Conservation (phyloP, 208 protist genomes). For the Herpetomonas tarakana region DNA sequence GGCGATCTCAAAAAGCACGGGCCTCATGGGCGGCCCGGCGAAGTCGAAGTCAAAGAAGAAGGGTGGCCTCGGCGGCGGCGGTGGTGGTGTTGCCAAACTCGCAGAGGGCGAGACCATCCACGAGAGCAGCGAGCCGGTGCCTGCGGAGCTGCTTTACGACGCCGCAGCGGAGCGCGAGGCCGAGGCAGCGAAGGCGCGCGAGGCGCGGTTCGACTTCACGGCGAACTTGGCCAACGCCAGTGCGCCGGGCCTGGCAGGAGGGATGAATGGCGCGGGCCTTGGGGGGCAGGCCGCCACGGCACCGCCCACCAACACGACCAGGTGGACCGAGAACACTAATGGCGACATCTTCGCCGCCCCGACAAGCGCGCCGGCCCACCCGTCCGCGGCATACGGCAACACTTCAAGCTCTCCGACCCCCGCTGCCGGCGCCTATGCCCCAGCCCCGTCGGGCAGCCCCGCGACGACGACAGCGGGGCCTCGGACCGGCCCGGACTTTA, state of each 20-base stretch:
- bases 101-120: constrained; percentile 13
- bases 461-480: background rate
- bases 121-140: constrained; percentile 33
- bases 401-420: background rate
- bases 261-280: background rate
- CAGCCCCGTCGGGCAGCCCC: background rate
- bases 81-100: constrained; percentile 6
- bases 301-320: background rate
- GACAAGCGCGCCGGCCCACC: background rate
- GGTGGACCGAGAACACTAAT: background rate
- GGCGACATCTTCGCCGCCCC: background rate
- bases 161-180: background rate
- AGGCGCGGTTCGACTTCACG: background rate
- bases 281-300: background rate
- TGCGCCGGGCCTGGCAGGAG: too few species aligned
- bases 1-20: constrained; percentile 5
- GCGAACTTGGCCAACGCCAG: background rate
- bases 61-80: constrained; percentile 35
- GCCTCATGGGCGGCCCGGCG: constrained; percentile 10
- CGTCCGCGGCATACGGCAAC: background rate
- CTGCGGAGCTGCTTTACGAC: constrained; percentile 32
- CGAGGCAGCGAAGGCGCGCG: background rate
- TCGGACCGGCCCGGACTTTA: constrained; percentile 39
- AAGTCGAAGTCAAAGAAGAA: constrained; percentile 32
- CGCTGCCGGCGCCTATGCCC: background rate